A percentile compares a stretch with the other conserved stretches of the same genome.
Conservation (phyloP, 345 rosid genomes). For the Eutrema japonicum region DNA sequence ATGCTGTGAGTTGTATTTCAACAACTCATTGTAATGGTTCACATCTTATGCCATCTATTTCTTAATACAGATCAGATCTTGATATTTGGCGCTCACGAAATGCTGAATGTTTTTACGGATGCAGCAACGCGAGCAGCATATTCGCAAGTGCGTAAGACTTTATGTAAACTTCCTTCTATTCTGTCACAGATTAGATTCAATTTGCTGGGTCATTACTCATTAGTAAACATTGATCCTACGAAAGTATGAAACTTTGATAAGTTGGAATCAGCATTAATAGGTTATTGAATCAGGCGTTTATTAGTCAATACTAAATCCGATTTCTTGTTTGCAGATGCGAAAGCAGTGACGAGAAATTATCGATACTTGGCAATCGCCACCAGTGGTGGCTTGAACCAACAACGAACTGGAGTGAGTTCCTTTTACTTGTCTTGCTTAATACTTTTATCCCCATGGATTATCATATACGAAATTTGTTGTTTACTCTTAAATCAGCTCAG, state of each 20-base stretch:
- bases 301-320: background rate
- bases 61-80: too few relatives aligned
- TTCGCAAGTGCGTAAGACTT: conserved; percentile 55
- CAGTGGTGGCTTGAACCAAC: conserved; percentile 95
- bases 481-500: conserved; percentile 5
- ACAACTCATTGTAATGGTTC: too few relatives aligned
- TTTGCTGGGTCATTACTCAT: background rate
- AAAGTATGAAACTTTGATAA: conserved; percentile 1
- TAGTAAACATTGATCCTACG: background rate
- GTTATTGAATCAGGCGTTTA: background rate
- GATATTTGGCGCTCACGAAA: too few relatives aligned
- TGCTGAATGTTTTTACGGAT: conserved; percentile 55
- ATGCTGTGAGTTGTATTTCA: too few relatives aligned
- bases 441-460: background rate
- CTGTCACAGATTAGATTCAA: background rate
- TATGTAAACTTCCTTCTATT: background rate
- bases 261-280: background rate
- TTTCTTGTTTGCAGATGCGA: conserved; percentile 56
- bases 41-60: too few relatives aligned
- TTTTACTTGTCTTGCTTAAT: conserved; percentile 6
- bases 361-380: conserved; percentile 79
- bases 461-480: background rate
- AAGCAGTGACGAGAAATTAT: conserved; percentile 53
- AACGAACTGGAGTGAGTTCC: conserved; percentile 83
- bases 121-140: conserved; percentile 72